A percentile compares a stretch with the other conserved stretches of the same genome.
Conservation (phyloP, 768 basidiomycete species). For the Mrakia hoshinonis region DNA sequence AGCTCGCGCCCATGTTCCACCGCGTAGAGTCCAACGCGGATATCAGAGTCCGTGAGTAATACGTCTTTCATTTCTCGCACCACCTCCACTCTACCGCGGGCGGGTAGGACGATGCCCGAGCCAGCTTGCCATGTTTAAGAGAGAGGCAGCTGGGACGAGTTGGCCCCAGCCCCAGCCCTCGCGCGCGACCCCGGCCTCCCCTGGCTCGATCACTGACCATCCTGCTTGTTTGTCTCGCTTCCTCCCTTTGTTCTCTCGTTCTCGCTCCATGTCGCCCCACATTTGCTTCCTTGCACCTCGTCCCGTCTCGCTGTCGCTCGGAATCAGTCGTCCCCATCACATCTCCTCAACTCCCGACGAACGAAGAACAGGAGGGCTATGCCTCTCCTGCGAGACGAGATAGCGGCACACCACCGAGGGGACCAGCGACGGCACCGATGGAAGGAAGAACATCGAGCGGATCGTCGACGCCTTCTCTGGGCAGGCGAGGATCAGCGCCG, state of each 20-base stretch:
- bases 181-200: no score
- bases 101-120: neutral
- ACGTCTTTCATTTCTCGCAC: neutral
- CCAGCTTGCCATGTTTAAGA: neutral
- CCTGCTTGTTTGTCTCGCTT: neutral
- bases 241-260: neutral
- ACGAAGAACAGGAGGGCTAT: neutral
- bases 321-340: neutral
- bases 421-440: neutral
- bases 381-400: neutral
- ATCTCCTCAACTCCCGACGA: neutral
- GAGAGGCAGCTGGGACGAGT: no score
- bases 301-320: neutral
- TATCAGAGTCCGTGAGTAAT: slow-evolving; percentile 3
- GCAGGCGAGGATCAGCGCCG: neutral
- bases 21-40: neutral
- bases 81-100: neutral
- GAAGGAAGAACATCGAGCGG: neutral
- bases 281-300: no score
- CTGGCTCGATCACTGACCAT: no score
- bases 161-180: no score
- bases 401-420: neutral
- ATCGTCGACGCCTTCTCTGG: no score
- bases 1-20: slow-evolving; percentile 11
- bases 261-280: no score